Evolutionary conservation across 1,139 yeast species (phyloP).

Genomic region (Saccharomyces hybrid): DNA sequence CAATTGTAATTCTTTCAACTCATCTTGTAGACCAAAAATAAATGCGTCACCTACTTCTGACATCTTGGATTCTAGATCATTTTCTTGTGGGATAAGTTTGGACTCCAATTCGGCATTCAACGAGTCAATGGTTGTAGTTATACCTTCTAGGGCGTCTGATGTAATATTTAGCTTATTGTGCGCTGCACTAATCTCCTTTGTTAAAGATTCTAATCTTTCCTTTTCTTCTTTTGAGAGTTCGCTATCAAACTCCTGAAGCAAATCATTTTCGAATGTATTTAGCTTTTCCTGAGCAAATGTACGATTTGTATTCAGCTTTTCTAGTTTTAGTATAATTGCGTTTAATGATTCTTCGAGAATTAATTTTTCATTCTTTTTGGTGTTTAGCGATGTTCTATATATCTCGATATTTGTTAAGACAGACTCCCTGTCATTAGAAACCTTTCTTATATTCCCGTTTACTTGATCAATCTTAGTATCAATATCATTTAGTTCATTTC

Average conservation of each 20-base stretch:
- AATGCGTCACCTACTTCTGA: slow-evolving; percentile 16
- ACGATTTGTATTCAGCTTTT: slow-evolving; percentile 22
- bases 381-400: slow-evolving; percentile 35
- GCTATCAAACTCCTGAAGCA: slow-evolving; percentile 46
- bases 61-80: slow-evolving; percentile 15
- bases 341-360: slow-evolving; percentile 38
- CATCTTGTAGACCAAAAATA: slow-evolving; percentile 27
- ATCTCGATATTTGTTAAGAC: slow-evolving; percentile 39
- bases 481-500: slow-evolving; percentile 33
- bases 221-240: slow-evolving; percentile 44
- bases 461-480: slow-evolving; percentile 41
- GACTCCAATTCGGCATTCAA: slow-evolving; percentile 53
- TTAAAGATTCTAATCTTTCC: slow-evolving; percentile 36
- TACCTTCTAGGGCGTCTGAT: slow-evolving; percentile 38
- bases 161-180: slow-evolving; percentile 40
- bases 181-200: slow-evolving; percentile 36
- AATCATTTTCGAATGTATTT: slow-evolving; percentile 43
- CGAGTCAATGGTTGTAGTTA: slow-evolving; percentile 46
- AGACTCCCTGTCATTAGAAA: slow-evolving; percentile 38
- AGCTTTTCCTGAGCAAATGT: slow-evolving; percentile 30
- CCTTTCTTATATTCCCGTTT: slow-evolving; percentile 42
- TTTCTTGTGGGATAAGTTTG: slow-evolving; percentile 41
- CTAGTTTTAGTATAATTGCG: slow-evolving; percentile 30
- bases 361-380: slow-evolving; percentile 36
- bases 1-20: slow-evolving; percentile 27